phyloP scores from a whole-genome alignment of 768 basidiomycete species.

The Lactarius hatsudake region DNA sequence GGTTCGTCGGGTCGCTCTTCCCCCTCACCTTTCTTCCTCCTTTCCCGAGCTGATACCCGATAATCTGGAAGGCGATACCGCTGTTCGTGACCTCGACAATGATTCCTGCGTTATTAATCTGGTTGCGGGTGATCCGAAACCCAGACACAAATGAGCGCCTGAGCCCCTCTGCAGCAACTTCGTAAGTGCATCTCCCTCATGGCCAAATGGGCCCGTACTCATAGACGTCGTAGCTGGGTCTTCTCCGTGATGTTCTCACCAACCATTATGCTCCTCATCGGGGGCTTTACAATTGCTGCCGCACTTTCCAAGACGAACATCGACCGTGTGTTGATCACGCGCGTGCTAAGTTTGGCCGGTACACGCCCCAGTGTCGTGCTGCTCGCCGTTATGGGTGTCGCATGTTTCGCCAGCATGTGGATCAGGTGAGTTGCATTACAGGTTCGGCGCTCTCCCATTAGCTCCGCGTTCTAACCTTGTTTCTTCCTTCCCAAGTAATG shows the following conservation, averaged over 20 bases:
- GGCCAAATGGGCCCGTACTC: conserved; percentile 9
- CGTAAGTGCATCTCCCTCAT: conserved; percentile 45
- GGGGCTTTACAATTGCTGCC: conserved; percentile 96
- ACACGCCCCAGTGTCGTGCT: conserved; percentile 82
- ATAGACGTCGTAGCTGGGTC: conserved; percentile 58
- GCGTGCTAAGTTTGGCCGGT: conserved; percentile 87
- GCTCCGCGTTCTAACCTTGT: conserved; percentile 1
- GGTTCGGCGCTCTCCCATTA: background rate
- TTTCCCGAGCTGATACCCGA: background rate
- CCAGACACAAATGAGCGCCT: conserved; percentile 51
- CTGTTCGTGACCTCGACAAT: conserved; percentile 94
- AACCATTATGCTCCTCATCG: conserved; percentile 97
- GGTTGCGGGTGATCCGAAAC: conserved; percentile 73
- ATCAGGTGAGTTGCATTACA: conserved; percentile 58
- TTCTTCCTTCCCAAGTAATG: conserved; percentile 59
- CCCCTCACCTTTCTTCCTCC: background rate
- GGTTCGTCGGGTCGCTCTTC: conserved; percentile 43
- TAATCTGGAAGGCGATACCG: conserved; percentile 74
- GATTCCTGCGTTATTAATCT: conserved; percentile 85
- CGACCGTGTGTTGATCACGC: conserved; percentile 87
- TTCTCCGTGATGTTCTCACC: conserved; percentile 97
- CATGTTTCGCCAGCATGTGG: conserved; percentile 99
- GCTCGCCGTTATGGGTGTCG: conserved; percentile 92
- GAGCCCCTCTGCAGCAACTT: conserved; percentile 68
- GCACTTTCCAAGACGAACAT: conserved; percentile 95